phyloP scores from a whole-genome alignment of 805 yeast genomes.

The Candida ulmi region DNA sequence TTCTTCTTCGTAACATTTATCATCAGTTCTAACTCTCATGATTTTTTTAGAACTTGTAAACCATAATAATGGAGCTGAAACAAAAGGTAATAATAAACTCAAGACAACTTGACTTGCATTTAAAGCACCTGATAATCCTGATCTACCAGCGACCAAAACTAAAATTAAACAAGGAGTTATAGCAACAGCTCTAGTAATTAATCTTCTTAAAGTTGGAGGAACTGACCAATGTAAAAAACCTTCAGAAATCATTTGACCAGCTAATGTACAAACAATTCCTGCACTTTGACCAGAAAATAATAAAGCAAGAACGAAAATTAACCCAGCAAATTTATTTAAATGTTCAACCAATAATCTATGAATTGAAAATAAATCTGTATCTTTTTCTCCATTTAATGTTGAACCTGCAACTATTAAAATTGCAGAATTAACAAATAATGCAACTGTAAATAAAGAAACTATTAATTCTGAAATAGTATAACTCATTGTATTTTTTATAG shows the following conservation, averaged over 20 bases:
- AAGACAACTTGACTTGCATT: constrained; percentile 85
- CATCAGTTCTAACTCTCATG: constrained; percentile 49
- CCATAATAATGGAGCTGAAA: constrained; percentile 80
- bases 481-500: constrained; percentile 74
- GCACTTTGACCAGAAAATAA: constrained; percentile 87
- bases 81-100: constrained; percentile 75
- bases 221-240: constrained; percentile 81
- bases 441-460: constrained; percentile 81
- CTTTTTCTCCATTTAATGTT: constrained; percentile 49
- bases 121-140: constrained; percentile 69
- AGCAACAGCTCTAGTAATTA: constrained; percentile 78
- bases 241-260: constrained; percentile 93
- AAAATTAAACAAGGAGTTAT: constrained; percentile 80
- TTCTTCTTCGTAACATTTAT: constrained; percentile 9
- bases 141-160: constrained; percentile 71
- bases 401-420: constrained; percentile 92
- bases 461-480: constrained; percentile 81
- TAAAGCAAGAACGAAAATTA: constrained; percentile 78
- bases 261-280: constrained; percentile 90
- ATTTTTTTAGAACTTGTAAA: constrained; percentile 68
- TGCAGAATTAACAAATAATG: constrained; percentile 85
- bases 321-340: constrained; percentile 74
- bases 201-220: constrained; percentile 74
- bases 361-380: constrained; percentile 73
- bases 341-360: constrained; percentile 56